phyloP scores from a whole-genome alignment of 495 filamentous ascomycete genomes.

The Neurospora tetrasperma region DNA sequence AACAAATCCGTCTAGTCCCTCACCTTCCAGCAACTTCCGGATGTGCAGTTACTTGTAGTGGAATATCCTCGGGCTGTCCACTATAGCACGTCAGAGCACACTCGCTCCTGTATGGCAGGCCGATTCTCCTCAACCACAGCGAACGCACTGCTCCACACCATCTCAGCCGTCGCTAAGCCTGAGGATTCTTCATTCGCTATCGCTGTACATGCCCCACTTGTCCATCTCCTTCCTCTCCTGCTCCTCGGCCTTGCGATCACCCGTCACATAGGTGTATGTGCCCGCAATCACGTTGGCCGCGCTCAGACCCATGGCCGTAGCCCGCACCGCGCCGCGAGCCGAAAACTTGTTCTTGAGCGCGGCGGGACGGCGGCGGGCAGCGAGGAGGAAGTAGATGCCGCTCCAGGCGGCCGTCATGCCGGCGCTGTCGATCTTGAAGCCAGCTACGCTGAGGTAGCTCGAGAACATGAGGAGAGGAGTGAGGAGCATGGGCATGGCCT shows the following conservation, averaged over 20 bases:
- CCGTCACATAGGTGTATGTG: slow-evolving; percentile 58
- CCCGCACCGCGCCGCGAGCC: slow-evolving; percentile 58
- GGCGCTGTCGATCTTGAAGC: slow-evolving; percentile 71
- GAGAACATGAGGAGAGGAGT: slow-evolving; percentile 76
- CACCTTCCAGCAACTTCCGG: neutral
- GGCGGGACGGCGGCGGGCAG: slow-evolving; percentile 51
- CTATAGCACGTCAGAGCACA: neutral
- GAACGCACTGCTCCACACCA: neutral
- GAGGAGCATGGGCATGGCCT: slow-evolving; percentile 68
- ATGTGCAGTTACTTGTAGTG: neutral
- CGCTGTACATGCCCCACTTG: slow-evolving; percentile 30
- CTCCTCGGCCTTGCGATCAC: slow-evolving; percentile 44
- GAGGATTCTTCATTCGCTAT: slow-evolving; percentile 6
- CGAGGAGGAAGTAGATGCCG: slow-evolving; percentile 72
- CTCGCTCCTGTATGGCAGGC: neutral
- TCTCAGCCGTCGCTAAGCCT: neutral
- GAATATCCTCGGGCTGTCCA: neutral
- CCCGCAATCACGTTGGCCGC: slow-evolving; percentile 59
- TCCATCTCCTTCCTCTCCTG: slow-evolving; percentile 34
- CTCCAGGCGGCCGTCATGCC: slow-evolving; percentile 81
- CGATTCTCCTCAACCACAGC: neutral
- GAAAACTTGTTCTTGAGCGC: slow-evolving; percentile 50
- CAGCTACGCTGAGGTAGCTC: slow-evolving; percentile 71
- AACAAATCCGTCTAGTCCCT: neutral
- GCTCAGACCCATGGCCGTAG: slow-evolving; percentile 61